A percentile compares a stretch with the other conserved stretches of the same genome.
These are phyloP conservation scores for Teratosphaeria nubilosa DNA, from an alignment of 2,329 filamentous ascomycete genomes.

Conservation along the genomic window DNA sequence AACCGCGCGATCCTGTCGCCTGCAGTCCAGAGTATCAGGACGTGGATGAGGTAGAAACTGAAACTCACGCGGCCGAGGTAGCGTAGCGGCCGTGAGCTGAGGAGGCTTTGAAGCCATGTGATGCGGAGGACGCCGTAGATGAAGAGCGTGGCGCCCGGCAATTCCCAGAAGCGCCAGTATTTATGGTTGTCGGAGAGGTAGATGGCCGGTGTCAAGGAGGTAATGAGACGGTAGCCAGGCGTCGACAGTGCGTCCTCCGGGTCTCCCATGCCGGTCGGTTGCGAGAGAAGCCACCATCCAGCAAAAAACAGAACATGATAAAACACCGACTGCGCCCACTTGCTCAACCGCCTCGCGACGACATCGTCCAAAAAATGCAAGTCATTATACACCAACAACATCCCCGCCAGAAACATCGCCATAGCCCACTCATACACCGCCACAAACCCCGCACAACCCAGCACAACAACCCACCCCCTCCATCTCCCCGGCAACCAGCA, in stretches of 20 bases:
- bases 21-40: constrained; percentile 41
- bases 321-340: not conserved
- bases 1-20: constrained; percentile 46
- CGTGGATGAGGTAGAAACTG: constrained; percentile 52
- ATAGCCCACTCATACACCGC: constrained; percentile 39
- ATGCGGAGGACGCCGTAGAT: constrained; percentile 42
- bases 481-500: constrained; percentile 38
- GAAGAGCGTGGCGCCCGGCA: constrained; percentile 43
- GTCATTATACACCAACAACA: constrained; percentile 57
- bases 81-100: constrained; percentile 41
- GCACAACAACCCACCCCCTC: constrained; percentile 21
- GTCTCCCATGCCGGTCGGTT: constrained; percentile 42
- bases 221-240: constrained; percentile 47
- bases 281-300: constrained; percentile 15
- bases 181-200: constrained; percentile 8
- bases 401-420: constrained; percentile 32
- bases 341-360: not conserved
- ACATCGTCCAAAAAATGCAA: constrained; percentile 37
- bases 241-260: constrained; percentile 40
- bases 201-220: constrained; percentile 33
- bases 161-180: constrained; percentile 47
- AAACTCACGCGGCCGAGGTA: constrained; percentile 54
- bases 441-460: constrained; percentile 30
- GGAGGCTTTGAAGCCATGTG: constrained; percentile 38
- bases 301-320: constrained; percentile 43